phyloP scores from a whole-genome alignment of 179 eudicot genomes.

The Gypsophila paniculata region DNA sequence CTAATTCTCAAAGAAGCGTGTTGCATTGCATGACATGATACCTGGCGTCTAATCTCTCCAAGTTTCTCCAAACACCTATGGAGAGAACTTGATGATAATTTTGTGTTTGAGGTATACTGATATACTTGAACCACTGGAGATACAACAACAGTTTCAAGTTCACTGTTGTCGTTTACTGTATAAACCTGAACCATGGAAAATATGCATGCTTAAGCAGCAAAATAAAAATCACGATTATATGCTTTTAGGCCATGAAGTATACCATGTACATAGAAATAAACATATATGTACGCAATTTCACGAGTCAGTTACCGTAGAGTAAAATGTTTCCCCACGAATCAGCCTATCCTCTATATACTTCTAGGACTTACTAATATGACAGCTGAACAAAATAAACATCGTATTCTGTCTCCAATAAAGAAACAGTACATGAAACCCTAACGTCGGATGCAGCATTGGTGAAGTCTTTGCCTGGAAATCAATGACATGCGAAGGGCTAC shows the following conservation, averaged over 20 bases:
- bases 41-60: conserved; percentile 63
- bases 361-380: background rate
- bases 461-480: background rate
- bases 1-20: conserved; percentile 12
- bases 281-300: background rate
- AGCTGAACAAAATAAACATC: background rate
- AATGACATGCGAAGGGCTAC: conserved; percentile 7
- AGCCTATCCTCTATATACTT: too few relatives aligned
- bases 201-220: background rate
- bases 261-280: conserved; percentile 2
- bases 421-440: background rate
- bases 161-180: conserved; percentile 62
- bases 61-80: conserved; percentile 41
- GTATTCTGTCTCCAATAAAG: background rate
- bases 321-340: too few relatives aligned
- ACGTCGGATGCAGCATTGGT: background rate
- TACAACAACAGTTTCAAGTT: conserved; percentile 66
- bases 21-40: conserved; percentile 30
- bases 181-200: conserved; percentile 53
- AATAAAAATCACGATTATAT: background rate
- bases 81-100: conserved; percentile 31
- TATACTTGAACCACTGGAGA: conserved; percentile 62
- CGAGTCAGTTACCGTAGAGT: background rate
- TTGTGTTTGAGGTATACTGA: conserved; percentile 41
- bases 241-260: background rate